Percentiles rank a stretch among this genome's conserved stretches.
Conservation (phyloP, 192 early-diverging fungal genomes). For the Irineochytrium annulatum region DNA sequence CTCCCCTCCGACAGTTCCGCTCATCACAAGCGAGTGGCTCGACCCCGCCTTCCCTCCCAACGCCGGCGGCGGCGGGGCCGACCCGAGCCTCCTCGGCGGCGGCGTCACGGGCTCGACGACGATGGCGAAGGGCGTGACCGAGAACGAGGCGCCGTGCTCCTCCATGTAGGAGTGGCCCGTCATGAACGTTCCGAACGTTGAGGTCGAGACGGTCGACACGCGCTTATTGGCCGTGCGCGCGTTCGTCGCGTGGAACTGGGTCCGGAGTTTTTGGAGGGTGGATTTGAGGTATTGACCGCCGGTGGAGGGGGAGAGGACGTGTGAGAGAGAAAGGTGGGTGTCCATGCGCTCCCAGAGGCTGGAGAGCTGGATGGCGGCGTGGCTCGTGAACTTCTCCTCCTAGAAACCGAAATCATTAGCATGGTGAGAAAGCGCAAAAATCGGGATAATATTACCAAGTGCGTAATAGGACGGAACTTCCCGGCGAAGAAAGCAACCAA, state of each 20-base stretch:
- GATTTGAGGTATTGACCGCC: background rate
- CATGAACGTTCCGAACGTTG: background rate
- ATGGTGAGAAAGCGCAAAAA: background rate
- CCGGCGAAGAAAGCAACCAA: conserved; percentile 19
- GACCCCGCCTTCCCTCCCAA: too few species aligned
- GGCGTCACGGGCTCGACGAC: background rate
- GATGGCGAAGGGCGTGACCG: background rate
- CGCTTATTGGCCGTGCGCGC: background rate
- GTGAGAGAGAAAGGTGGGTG: conserved; percentile 13
- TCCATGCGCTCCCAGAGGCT: conserved; percentile 17
- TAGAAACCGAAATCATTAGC: background rate
- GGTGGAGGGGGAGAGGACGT: conserved; percentile 2
- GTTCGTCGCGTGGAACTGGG: background rate
- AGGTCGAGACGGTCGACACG: background rate
- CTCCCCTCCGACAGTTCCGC: too few species aligned
- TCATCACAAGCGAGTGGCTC: too few species aligned
- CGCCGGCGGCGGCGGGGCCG: background rate
- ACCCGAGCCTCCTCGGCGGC: background rate
- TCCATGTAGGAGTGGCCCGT: background rate
- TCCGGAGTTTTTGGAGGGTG: background rate
- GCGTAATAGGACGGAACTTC: conserved; percentile 2
- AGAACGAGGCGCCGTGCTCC: background rate
- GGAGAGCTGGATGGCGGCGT: conserved; percentile 3
- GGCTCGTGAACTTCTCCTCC: conserved; percentile 16
- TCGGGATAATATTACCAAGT: too few species aligned